Conservation (phyloP, 2,329 filamentous ascomycete genomes). For the Monosporascus ibericus region DNA sequence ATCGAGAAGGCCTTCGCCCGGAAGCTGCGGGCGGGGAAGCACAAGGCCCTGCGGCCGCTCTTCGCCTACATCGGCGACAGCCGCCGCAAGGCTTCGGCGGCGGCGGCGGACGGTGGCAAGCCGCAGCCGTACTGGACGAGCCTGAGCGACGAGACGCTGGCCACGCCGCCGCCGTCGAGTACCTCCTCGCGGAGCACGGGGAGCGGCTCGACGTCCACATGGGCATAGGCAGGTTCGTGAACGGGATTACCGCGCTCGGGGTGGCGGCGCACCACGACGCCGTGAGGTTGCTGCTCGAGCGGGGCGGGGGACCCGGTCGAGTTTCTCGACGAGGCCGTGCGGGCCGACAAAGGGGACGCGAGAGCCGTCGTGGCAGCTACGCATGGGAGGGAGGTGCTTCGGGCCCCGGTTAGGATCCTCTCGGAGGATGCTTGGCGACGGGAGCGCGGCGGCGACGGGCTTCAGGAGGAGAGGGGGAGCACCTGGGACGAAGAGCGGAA, state of each 20-base stretch:
- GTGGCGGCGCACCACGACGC: neutral
- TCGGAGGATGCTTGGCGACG: neutral
- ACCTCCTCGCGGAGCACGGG: neutral
- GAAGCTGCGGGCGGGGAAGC: no score
- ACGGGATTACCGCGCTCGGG: neutral
- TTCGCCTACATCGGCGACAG: no score
- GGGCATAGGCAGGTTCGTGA: neutral
- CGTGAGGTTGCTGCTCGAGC: neutral
- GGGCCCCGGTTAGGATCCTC: neutral
- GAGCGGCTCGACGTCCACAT: neutral
- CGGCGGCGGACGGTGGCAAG: no score
- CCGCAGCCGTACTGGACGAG: no score
- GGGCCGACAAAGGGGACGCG: no score
- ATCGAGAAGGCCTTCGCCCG: no score
- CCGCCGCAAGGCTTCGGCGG: no score
- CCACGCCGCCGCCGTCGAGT: neutral
- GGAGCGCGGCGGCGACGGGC: no score
- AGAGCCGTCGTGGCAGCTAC: neutral
- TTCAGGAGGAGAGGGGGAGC: no score
- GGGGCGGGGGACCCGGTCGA: neutral
- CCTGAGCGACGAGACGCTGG: neutral
- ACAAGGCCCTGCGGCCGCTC: no score
- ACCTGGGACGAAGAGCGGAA: neutral
- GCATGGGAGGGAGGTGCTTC: neutral
- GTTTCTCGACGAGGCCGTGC: neutral